These are phyloP conservation scores for Camellia granthamiana DNA, from an alignment of 148 eudicot genomes.

Conservation along the genomic window DNA sequence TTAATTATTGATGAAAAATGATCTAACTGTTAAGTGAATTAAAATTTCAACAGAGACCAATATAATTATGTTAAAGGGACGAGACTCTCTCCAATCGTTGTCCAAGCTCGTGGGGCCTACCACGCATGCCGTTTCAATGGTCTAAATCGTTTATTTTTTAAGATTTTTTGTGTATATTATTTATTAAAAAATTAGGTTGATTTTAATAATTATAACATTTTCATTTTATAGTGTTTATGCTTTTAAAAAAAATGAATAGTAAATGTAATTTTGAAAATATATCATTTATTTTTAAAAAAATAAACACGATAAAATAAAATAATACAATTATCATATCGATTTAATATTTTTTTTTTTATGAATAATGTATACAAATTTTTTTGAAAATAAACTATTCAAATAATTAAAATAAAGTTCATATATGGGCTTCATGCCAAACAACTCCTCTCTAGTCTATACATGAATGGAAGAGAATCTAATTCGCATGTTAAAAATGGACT, in stretches of 20 bases:
- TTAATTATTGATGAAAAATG: too few species aligned
- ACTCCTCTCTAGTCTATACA: background rate
- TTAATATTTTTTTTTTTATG: background rate
- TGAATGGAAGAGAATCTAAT: background rate
- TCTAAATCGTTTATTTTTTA: background rate
- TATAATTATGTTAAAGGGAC: background rate
- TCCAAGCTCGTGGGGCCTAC: background rate
- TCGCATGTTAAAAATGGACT: background rate
- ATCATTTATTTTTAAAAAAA: too few species aligned
- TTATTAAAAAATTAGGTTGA: background rate
- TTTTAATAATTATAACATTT: background rate
- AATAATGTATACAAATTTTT: background rate
- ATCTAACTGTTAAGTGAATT: too few species aligned
- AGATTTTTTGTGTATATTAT: too few species aligned
- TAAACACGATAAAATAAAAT: too few species aligned
- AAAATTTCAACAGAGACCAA: too few species aligned
- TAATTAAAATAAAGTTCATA: background rate
- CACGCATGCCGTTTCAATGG: background rate
- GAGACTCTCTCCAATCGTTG: background rate
- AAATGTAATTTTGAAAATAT: too few species aligned
- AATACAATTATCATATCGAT: background rate
- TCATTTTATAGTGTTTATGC: too few species aligned
- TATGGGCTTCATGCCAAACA: background rate
- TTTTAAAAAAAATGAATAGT: background rate
- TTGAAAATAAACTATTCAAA: background rate